Evolutionary conservation across 352 stramenopile genomes (phyloP).

Genomic region (Phytophthora constricta): DNA sequence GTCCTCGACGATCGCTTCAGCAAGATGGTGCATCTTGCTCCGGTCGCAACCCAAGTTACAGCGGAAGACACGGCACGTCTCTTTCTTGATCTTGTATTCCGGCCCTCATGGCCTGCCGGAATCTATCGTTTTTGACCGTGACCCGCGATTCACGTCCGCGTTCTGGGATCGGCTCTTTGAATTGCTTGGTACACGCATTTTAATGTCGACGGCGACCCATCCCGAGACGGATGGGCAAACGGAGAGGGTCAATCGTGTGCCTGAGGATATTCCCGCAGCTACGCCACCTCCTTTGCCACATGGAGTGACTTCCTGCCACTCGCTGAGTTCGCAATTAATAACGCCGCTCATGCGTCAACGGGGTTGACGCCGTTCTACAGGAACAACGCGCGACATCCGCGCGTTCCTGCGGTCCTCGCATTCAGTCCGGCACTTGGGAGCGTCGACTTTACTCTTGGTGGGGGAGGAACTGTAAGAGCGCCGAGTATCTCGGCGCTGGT

Average conservation of each 20-base stretch:
- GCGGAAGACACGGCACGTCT: not conserved
- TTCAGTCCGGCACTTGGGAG: not conserved
- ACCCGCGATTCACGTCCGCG: not conserved
- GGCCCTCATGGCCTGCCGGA: slow-evolving; percentile 15
- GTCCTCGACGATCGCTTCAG: slow-evolving; percentile 36
- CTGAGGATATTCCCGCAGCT: slow-evolving; percentile 25
- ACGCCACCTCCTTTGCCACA: not conserved
- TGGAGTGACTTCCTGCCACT: slow-evolving; percentile 23
- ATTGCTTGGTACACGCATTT: slow-evolving; percentile 8
- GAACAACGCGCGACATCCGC: slow-evolving; percentile 1
- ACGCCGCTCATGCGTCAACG: slow-evolving; percentile 2
- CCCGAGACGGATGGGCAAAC: slow-evolving; percentile 36
- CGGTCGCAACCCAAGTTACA: slow-evolving; percentile 1
- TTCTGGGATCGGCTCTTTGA: slow-evolving; percentile 19
- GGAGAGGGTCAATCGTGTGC: slow-evolving; percentile 31
- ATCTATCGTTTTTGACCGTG: not conserved
- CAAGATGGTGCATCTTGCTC: slow-evolving; percentile 28
- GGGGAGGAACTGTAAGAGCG: too few species aligned
- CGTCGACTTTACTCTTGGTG: slow-evolving; percentile 1
- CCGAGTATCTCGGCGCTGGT: too few species aligned
- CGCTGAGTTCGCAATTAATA: slow-evolving; percentile 32
- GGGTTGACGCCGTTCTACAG: slow-evolving; percentile 2
- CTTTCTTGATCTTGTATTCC: slow-evolving; percentile 16
- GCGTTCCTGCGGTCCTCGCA: not conserved
- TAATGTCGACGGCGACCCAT: slow-evolving; percentile 27